phyloP scores from a whole-genome alignment of 2,329 filamentous ascomycete species.

The Macrophomina pseudophaseolina region DNA sequence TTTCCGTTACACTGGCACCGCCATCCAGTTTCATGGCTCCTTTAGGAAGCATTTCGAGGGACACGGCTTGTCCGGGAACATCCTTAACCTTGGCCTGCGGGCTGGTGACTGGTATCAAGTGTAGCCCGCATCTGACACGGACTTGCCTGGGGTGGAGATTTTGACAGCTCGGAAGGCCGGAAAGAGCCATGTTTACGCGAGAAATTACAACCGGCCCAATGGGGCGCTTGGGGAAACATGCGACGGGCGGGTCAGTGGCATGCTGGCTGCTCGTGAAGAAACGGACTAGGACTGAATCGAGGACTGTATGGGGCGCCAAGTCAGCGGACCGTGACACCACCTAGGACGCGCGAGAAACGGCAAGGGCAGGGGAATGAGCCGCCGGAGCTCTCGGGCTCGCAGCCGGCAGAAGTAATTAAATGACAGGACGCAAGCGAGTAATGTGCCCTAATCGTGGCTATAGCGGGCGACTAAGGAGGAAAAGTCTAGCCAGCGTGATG shows the following conservation, averaged over 20 bases:
- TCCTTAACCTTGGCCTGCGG: conserved; percentile 16
- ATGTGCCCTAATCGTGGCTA: conserved; percentile 16
- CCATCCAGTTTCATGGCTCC: conserved; percentile 11
- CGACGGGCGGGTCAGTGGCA: conserved; percentile 11
- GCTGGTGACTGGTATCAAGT: neutral
- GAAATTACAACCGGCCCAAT: conserved; percentile 4
- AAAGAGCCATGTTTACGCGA: conserved; percentile 1
- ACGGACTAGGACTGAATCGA: conserved; percentile 15
- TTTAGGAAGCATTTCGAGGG: neutral
- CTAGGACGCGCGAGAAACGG: neutral
- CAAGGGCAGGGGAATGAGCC: conserved; percentile 9
- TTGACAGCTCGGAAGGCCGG: conserved; percentile 9
- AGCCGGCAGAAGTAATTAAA: conserved; percentile 15
- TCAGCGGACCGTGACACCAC: conserved; percentile 19
- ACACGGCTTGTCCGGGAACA: conserved; percentile 5
- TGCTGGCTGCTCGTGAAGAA: conserved; percentile 9
- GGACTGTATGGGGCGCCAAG: conserved; percentile 10
- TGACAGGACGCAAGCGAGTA: conserved; percentile 10
- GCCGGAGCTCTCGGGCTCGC: conserved; percentile 11
- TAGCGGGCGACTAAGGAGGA: conserved; percentile 6
- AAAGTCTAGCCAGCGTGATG: neutral
- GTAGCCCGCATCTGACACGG: conserved; percentile 5
- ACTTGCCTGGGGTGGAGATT: conserved; percentile 8
- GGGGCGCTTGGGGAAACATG: neutral
- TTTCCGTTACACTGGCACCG: conserved; percentile 14